Evolutionary conservation across 176 grass and related monocot genomes (phyloP).

Genomic region (Cocos nucifera): DNA sequence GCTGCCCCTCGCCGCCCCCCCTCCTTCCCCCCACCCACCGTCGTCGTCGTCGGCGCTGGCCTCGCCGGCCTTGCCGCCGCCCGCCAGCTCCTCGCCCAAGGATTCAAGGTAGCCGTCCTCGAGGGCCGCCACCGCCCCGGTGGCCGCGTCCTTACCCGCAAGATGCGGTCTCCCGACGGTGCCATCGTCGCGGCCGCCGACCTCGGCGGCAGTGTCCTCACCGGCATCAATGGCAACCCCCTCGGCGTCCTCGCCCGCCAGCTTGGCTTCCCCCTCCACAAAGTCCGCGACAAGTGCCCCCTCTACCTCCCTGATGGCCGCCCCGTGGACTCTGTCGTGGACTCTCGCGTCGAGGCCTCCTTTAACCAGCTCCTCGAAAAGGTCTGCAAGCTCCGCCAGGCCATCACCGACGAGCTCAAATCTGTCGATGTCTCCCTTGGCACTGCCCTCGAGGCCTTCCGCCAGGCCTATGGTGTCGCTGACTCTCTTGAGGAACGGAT

Average conservation of each 20-base stretch:
- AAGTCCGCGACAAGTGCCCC: slow-evolving; percentile 81
- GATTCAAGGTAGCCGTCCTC: slow-evolving; percentile 77
- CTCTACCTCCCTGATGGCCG: slow-evolving; percentile 81
- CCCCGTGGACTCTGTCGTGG: slow-evolving; percentile 63
- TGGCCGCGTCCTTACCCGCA: slow-evolving; percentile 85
- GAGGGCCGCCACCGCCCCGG: slow-evolving; percentile 79
- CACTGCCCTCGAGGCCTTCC: slow-evolving; percentile 70
- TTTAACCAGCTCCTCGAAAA: slow-evolving; percentile 97
- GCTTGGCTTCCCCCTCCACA: slow-evolving; percentile 87
- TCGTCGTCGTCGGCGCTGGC: slow-evolving; percentile 74
- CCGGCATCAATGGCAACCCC: slow-evolving; percentile 92
- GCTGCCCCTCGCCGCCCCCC: slow-evolving; percentile 39
- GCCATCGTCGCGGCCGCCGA: slow-evolving; percentile 57
- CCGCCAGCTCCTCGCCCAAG: slow-evolving; percentile 62
- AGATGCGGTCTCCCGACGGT: slow-evolving; percentile 53
- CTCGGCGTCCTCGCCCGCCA: slow-evolving; percentile 80
- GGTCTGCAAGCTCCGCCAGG: slow-evolving; percentile 79
- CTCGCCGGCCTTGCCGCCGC: slow-evolving; percentile 70
- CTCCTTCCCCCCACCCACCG: slow-evolving; percentile 46
- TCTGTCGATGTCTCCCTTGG: slow-evolving; percentile 73
- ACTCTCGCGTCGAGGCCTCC: slow-evolving; percentile 57
- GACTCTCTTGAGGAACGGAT: slow-evolving; percentile 59
- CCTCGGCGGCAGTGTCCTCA: slow-evolving; percentile 94
- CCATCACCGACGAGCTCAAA: slow-evolving; percentile 47
- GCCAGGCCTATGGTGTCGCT: slow-evolving; percentile 56